Evolutionary conservation across 345 rosid species (phyloP), one percentile per base, ranked within the genome.

Genomic region (Arabidopsis arenosa): DNA sequence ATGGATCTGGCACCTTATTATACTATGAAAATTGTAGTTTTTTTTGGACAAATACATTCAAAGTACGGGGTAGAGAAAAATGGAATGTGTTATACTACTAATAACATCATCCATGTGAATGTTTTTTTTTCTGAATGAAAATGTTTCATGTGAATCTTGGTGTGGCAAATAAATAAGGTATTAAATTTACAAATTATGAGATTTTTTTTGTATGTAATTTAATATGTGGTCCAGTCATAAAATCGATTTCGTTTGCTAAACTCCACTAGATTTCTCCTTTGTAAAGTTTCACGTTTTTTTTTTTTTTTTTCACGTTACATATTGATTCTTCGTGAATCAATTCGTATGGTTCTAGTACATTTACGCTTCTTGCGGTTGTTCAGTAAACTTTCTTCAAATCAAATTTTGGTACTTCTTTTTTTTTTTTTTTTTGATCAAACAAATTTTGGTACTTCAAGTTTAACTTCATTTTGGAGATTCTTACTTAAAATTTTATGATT

Each of bases 31-130:
- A 44, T 23, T 68, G 2, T 11, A 40, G 9, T 28, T 12, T 52
- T 23, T 9, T 52, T 44, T 67, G 60, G 35, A 36, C 55, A 56
- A 12, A 51, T 51, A 52, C 48, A 41, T 37, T 52, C 37, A 21
- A 37, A 6, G 60, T 52, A 23, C n/a, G n/a, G 14, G 45, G 12
- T 23, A 37, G 60, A 9, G 26, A 15, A 28, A 55, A 40, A 41
- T 4, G 6, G 72, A 54, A 68, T 68, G 40, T 11, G 40, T 12
- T 37, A 53, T 3, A 14, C 2, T 51, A 49, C 33, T 36, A 66
- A 13, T 47, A 37, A 11, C 26, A 54, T n/a, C 37, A 54, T n/a
- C 48, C 70, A 66, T 51, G 71, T 66, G 60, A 51, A 21, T 37
- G 36, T 5, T 35, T 28, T 28, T 28, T 28, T 28, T 28, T 28